A percentile compares a stretch with the other conserved stretches of the same genome.
Conservation (phyloP, 176 grass and related monocot species). For the Triticum monococcum region DNA sequence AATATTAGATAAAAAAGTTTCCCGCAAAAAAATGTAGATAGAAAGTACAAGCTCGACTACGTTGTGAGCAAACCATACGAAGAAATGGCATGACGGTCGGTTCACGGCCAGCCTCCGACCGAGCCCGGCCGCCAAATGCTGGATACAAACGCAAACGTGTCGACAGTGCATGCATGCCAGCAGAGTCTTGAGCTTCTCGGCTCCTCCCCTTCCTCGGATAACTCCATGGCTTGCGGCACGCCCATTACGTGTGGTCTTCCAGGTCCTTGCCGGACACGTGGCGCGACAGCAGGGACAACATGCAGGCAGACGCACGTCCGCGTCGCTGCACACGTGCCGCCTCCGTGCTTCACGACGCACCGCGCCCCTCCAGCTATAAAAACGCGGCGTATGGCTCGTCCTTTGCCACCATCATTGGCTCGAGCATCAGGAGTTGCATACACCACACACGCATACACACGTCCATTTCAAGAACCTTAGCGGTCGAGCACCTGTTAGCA, state of each 20-base stretch:
- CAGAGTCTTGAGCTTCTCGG: background rate
- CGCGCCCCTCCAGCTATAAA: slow-evolving; percentile 17
- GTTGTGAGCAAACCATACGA: too few relatives aligned
- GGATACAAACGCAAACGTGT: background rate
- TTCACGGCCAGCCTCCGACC: too few relatives aligned
- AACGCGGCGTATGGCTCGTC: background rate
- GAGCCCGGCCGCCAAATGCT: background rate
- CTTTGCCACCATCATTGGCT: background rate
- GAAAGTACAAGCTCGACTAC: too few relatives aligned
- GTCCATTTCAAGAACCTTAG: background rate
- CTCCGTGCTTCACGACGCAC: background rate
- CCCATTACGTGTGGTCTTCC: slow-evolving; percentile 12
- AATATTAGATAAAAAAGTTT: too few relatives aligned
- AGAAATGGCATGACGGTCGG: too few relatives aligned
- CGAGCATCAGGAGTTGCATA: background rate
- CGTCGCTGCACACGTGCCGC: slow-evolving; percentile 20
- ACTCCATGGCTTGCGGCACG: background rate
- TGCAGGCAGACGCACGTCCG: background rate
- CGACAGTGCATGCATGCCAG: background rate
- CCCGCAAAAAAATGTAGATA: too few relatives aligned
- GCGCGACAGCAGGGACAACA: background rate
- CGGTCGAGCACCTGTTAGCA: background rate
- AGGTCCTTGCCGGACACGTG: slow-evolving; percentile 3
- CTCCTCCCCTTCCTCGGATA: background rate
- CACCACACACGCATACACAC: background rate